Percentiles rank a stretch among this genome's conserved stretches.
Conservation (phyloP, 176 grass and related monocot genomes). For the Metroxylon sagu region DNA sequence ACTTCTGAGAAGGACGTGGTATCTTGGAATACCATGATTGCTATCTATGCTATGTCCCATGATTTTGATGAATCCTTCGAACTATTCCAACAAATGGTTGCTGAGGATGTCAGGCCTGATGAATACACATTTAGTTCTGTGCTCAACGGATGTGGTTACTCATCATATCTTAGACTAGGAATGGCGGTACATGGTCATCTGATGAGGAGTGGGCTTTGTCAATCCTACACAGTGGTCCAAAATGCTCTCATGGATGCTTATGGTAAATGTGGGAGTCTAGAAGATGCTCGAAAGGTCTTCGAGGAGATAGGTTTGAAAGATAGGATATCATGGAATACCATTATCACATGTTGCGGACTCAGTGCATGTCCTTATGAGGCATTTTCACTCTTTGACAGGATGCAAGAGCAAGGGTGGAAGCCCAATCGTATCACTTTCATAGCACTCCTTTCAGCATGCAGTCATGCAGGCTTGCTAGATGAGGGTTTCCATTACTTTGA, state of each 20-base stretch:
- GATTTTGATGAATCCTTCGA: constrained; percentile 37
- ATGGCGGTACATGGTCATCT: constrained; percentile 39
- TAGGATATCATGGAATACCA: constrained; percentile 44
- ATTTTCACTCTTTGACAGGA: constrained; percentile 26
- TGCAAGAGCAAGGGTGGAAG: constrained; percentile 40
- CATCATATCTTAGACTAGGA: constrained; percentile 26
- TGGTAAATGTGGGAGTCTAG: constrained; percentile 45
- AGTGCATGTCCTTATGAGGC: constrained; percentile 23
- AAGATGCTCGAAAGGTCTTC: constrained; percentile 37
- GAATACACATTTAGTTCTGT: constrained; percentile 40
- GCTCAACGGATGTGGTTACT: constrained; percentile 32
- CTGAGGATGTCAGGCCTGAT: constrained; percentile 28
- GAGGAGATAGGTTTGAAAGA: constrained; percentile 37
- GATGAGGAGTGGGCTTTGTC: constrained; percentile 28
- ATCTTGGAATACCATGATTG: constrained; percentile 48
- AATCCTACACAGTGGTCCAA: constrained; percentile 25
- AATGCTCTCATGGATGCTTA: constrained; percentile 46
- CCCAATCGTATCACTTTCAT: constrained; percentile 47
- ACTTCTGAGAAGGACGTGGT: constrained; percentile 28
- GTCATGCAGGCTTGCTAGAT: constrained; percentile 34
- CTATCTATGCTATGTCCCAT: constrained; percentile 11
- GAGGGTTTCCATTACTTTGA: constrained; percentile 39
- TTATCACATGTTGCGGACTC: constrained; percentile 43
- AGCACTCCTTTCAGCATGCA: constrained; percentile 32
- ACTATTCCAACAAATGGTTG: constrained; percentile 32